Percentiles rank a stretch among this genome's conserved stretches.
phyloP scores from a whole-genome alignment of 73 alveolate species.

The Paramecium bursaria region DNA sequence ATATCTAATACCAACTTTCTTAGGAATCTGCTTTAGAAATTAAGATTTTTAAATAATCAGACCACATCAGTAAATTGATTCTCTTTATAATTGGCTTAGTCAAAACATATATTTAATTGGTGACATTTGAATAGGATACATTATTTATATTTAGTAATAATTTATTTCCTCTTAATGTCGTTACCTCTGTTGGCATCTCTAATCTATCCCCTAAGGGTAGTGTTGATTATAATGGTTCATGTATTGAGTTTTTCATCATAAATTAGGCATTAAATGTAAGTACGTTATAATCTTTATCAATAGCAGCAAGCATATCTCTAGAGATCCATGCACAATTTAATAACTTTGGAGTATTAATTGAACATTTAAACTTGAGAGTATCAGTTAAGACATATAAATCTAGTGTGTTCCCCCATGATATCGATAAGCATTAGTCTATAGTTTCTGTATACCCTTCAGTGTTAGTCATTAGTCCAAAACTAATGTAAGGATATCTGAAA shows the following conservation, averaged over 20 bases:
- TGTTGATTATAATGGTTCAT: slow-evolving; percentile 4
- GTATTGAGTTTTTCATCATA: background rate
- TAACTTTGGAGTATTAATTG: background rate
- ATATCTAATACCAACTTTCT: slow-evolving; percentile 34
- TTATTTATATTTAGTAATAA: background rate
- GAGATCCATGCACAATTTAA: slow-evolving; percentile 31
- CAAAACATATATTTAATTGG: background rate
- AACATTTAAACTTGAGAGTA: background rate
- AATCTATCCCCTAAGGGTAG: slow-evolving; percentile 1
- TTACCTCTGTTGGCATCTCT: background rate
- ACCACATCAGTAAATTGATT: slow-evolving; percentile 26
- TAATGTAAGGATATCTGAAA: slow-evolving; percentile 20
- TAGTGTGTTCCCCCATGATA: slow-evolving; percentile 13
- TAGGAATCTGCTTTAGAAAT: slow-evolving; percentile 37
- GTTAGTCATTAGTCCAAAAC: slow-evolving; percentile 49
- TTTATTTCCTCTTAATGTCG: background rate
- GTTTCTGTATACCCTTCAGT: slow-evolving; percentile 38
- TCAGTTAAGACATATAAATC: background rate
- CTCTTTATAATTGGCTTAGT: slow-evolving; percentile 16
- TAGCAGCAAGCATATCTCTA: slow-evolving; percentile 29
- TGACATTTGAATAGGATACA: background rate
- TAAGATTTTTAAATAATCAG: slow-evolving; percentile 30
- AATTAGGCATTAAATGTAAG: slow-evolving; percentile 26
- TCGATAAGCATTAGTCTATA: background rate
- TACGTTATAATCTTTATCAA: slow-evolving; percentile 6